These are phyloP conservation scores for Colletotrichum cuscutae DNA, from an alignment of 2,329 filamentous ascomycete species.

Conservation along the genomic window DNA sequence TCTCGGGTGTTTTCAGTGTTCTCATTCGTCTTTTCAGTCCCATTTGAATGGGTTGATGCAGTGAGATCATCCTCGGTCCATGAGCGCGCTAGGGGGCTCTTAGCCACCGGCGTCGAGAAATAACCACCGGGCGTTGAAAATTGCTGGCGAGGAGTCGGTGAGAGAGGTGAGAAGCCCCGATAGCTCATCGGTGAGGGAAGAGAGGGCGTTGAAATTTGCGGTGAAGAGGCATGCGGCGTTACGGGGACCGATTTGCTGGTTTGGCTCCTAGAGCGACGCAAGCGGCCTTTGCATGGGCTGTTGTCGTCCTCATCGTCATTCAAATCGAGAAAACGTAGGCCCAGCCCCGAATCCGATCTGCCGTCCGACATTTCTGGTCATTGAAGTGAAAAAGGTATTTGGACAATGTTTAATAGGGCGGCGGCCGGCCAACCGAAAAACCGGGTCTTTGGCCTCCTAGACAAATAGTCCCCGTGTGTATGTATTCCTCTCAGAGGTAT, in stretches of 20 bases:
- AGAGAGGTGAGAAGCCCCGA: conserved; percentile 44
- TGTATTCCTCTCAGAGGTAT: conserved; percentile 18
- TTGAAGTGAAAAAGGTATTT: conserved; percentile 21
- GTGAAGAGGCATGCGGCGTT: conserved; percentile 30
- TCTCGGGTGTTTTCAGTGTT: conserved; percentile 44
- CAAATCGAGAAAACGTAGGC: conserved; percentile 34
- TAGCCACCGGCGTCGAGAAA: conserved; percentile 38
- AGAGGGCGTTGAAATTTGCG: conserved; percentile 38
- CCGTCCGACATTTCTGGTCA: conserved; percentile 31
- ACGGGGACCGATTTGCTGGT: conserved; percentile 4
- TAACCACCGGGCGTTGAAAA: conserved; percentile 40
- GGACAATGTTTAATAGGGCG: conserved; percentile 10
- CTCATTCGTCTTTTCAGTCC: conserved; percentile 23
- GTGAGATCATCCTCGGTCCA: conserved; percentile 36
- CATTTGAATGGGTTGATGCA: conserved; percentile 25
- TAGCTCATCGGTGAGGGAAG: conserved; percentile 41
- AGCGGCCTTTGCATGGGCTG: conserved; percentile 30
- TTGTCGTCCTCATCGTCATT: conserved; percentile 33
- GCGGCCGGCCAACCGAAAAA: conserved; percentile 33
- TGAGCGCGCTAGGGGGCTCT: conserved; percentile 34
- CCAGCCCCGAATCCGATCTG: conserved; percentile 36
- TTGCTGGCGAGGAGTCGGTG: conserved; percentile 42
- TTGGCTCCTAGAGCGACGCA: conserved; percentile 24
- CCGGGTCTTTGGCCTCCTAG: conserved; percentile 25
- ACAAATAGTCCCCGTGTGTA: neutral